phyloP scores from a whole-genome alignment of 148 eudicot species.

The Silene uniflora region DNA sequence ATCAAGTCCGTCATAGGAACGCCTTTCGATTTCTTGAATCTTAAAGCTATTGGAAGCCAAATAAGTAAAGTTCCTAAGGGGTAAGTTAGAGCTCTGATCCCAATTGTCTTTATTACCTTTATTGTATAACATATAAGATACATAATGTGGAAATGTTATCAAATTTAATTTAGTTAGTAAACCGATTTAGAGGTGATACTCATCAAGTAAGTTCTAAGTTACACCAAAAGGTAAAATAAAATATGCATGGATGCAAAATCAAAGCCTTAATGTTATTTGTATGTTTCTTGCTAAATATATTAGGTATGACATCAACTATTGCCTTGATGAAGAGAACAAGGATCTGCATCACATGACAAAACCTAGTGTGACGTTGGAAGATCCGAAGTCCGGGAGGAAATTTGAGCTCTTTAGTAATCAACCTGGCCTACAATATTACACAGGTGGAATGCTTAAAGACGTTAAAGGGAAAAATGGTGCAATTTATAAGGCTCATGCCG shows the following conservation, averaged over 20 bases:
- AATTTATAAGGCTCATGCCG: conserved; percentile 41
- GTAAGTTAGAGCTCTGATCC: not conserved
- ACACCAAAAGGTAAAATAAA: no score
- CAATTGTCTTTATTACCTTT: not conserved
- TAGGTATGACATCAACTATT: conserved; percentile 75
- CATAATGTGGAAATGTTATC: not conserved
- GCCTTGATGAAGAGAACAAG: conserved; percentile 32
- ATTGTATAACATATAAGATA: no score
- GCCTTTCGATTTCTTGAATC: conserved; percentile 47
- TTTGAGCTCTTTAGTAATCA: conserved; percentile 59
- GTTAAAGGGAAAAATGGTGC: conserved; percentile 51
- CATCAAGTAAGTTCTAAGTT: no score
- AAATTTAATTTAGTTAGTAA: no score
- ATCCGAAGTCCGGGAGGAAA: conserved; percentile 48
- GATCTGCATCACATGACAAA: no score
- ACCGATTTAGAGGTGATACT: no score
- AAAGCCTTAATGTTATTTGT: no score
- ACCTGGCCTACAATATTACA: conserved; percentile 65
- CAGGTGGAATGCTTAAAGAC: conserved; percentile 38
- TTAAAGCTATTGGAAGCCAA: conserved; percentile 45
- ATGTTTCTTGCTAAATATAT: no score
- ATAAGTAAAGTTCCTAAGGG: conserved; percentile 42
- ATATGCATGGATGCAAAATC: no score
- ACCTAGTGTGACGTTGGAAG: conserved; percentile 31
- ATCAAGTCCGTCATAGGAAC: conserved; percentile 40